Evolutionary conservation across 108 stramenopile genomes (phyloP).

Genomic region (Cylindrotheca fusiformis): DNA sequence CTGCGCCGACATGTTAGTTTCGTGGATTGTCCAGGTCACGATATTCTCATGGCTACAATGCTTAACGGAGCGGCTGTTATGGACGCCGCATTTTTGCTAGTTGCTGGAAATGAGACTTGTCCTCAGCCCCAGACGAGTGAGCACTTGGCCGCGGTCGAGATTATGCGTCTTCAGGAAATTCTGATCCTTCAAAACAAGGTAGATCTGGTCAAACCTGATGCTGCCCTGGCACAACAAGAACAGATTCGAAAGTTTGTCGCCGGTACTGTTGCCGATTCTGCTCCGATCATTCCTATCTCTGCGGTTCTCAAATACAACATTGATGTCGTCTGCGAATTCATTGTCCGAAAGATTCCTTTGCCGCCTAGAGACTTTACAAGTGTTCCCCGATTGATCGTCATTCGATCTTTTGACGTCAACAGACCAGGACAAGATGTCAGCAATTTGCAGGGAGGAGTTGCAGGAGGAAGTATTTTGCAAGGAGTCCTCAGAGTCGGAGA

Average conservation of each 20-base stretch:
- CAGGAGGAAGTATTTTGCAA: constrained; percentile 97
- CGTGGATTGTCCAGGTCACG: constrained; percentile 99
- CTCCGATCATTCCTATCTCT: constrained; percentile 97
- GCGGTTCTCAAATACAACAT: constrained; percentile 99
- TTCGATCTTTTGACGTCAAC: constrained; percentile 99
- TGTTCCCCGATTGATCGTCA: constrained; percentile 95
- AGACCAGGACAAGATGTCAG: constrained; percentile 98
- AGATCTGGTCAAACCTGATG: constrained; percentile 98
- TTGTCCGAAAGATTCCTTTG: constrained; percentile 94
- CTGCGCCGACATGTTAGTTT: constrained; percentile 97
- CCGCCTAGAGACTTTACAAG: constrained; percentile 94
- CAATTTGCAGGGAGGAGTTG: constrained; percentile 96
- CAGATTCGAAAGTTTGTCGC: constrained; percentile 97
- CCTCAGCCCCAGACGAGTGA: constrained; percentile 99
- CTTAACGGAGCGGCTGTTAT: constrained; percentile 99
- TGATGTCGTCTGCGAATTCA: constrained; percentile 98
- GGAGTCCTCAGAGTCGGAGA: constrained; percentile 97
- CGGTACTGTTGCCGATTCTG: constrained; percentile 95
- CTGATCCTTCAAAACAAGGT: constrained; percentile 99
- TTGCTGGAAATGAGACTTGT: constrained; percentile 99
- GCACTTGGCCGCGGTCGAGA: constrained; percentile 99
- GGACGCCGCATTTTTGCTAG: constrained; percentile 98
- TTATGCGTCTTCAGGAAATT: constrained; percentile 98
- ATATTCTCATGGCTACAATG: constrained; percentile 99
- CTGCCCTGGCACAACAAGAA: constrained; percentile 95